These are phyloP conservation scores for Globisporangium uncinulatum DNA, from an alignment of 352 stramenopile genomes.

Conservation along the genomic window DNA sequence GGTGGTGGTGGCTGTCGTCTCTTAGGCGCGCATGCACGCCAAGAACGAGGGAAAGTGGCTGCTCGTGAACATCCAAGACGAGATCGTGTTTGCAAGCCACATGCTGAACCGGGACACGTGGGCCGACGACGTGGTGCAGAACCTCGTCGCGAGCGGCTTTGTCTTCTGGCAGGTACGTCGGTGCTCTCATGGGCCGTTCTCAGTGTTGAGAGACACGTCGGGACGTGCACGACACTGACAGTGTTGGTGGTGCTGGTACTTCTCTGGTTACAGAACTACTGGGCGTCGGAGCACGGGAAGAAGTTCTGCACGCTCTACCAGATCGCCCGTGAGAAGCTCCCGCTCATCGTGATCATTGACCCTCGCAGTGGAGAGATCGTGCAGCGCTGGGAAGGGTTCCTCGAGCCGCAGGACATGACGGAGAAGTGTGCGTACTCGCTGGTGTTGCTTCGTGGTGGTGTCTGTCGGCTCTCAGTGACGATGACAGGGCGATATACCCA, in stretches of 20 bases:
- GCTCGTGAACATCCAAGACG: constrained; percentile 93
- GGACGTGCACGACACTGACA: too few species aligned
- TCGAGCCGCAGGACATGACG: constrained; percentile 59
- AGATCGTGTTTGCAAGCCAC: constrained; percentile 93
- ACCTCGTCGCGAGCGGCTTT: constrained; percentile 91
- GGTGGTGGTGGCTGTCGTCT: too few species aligned
- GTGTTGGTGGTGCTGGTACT: neutral
- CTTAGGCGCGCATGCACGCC: constrained; percentile 55
- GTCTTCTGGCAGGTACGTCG: constrained; percentile 91
- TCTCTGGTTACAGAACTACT: constrained; percentile 46
- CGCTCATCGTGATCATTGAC: constrained; percentile 72
- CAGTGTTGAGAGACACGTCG: too few species aligned
- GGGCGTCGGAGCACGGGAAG: constrained; percentile 71
- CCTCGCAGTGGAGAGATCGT: constrained; percentile 68
- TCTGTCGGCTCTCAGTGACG: neutral
- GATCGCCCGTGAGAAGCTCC: constrained; percentile 58
- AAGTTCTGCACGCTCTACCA: constrained; percentile 83
- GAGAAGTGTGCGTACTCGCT: constrained; percentile 49
- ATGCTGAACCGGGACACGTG: constrained; percentile 95
- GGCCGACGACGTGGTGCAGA: constrained; percentile 93
- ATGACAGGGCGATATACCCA: too few species aligned
- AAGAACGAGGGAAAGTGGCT: constrained; percentile 90
- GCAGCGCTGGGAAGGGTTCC: constrained; percentile 62
- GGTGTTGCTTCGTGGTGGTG: neutral
- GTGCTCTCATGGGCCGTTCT: neutral